phyloP scores from a whole-genome alignment of 148 eudicot species.

The Fagopyrum homotropicum region DNA sequence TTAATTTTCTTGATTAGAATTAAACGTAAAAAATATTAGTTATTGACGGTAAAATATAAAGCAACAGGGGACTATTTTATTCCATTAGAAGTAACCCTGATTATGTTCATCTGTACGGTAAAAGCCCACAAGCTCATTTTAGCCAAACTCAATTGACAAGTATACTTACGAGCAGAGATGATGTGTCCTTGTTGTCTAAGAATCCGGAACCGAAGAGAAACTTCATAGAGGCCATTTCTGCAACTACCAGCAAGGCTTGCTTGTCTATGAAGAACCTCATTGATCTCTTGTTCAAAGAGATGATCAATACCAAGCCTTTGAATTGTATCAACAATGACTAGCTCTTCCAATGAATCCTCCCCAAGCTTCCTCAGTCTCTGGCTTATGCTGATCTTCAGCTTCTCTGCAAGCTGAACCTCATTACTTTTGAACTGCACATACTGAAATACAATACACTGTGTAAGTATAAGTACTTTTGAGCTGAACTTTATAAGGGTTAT shows the following conservation, averaged over 20 bases:
- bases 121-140: no score
- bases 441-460: neutral
- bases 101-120: no score
- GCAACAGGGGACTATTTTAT: no score
- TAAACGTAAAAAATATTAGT: no score
- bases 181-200: constrained; percentile 10
- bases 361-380: neutral
- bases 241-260: neutral
- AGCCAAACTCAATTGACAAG: neutral
- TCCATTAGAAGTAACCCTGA: no score
- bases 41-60: no score
- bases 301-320: constrained; percentile 15
- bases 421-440: neutral
- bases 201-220: constrained; percentile 15
- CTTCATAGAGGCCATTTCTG: neutral
- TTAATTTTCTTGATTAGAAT: no score
- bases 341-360: constrained; percentile 10
- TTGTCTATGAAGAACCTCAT: neutral
- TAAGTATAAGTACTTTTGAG: no score
- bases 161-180: neutral
- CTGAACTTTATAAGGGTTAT: no score
- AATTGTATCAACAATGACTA: constrained; percentile 24
- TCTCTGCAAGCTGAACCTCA: constrained; percentile 3
- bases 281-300: constrained; percentile 11
- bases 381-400: constrained; percentile 15